These are phyloP conservation scores for Pseudogymnoascus sp. DNA, from an alignment of 2,329 filamentous ascomycete species.

Conservation along the genomic window DNA sequence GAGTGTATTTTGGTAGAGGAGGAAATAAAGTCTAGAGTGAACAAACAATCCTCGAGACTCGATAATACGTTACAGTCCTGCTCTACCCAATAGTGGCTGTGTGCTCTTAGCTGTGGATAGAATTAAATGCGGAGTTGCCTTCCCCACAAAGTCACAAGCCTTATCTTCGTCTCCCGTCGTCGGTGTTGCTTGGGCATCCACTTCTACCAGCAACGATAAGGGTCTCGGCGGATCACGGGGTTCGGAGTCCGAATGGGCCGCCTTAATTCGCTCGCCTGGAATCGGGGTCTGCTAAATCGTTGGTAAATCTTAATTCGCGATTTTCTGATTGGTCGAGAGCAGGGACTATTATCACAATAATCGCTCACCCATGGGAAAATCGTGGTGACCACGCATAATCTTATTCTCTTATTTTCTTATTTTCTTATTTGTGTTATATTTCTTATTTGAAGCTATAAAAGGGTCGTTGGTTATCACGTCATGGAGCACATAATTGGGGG, in stretches of 20 bases:
- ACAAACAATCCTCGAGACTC: neutral
- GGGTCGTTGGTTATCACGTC: neutral
- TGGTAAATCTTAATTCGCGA: neutral
- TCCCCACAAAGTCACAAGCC: conserved; percentile 10
- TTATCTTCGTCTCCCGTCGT: conserved; percentile 8
- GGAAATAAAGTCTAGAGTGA: conserved; percentile 1
- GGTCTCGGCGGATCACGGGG: conserved; percentile 3
- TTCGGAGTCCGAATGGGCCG: conserved; percentile 5
- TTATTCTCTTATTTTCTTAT: conserved; percentile 6
- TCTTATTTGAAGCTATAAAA: neutral
- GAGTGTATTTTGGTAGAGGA: neutral
- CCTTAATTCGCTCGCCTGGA: neutral
- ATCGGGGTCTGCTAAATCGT: neutral
- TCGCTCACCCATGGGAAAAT: conserved; percentile 3
- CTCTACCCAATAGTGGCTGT: conserved; percentile 4
- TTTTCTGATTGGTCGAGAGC: neutral
- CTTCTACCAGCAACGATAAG: neutral
- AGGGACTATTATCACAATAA: neutral
- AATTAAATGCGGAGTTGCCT: conserved; percentile 5
- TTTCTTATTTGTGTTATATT: neutral
- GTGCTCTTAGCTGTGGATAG: neutral
- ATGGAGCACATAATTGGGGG: neutral
- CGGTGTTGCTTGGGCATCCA: neutral
- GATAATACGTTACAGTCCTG: conserved; percentile 1
- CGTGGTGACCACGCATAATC: neutral